These are phyloP conservation scores for Physcomitrium patens DNA, from an alignment of 225 moss, liverwort and hornwort species.

Conservation along the genomic window DNA sequence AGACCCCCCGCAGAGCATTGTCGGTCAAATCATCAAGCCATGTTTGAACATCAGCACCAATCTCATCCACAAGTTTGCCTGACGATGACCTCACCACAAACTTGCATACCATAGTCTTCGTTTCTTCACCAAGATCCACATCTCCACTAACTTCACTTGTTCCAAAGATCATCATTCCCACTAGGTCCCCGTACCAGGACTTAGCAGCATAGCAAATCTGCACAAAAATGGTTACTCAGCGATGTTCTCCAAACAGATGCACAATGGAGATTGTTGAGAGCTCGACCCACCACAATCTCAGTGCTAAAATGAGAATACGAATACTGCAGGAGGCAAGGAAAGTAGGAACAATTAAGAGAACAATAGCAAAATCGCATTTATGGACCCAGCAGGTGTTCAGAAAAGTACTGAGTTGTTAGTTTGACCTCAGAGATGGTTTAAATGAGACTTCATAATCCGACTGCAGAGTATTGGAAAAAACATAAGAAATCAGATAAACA, in stretches of 20 bases:
- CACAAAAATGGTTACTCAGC: conserved; percentile 24
- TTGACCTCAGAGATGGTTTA: conserved; percentile 1
- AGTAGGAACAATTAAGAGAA: conserved; percentile 3
- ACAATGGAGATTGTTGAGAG: not conserved
- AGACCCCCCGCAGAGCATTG: conserved; percentile 74
- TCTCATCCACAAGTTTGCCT: conserved; percentile 77
- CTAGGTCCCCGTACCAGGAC: conserved; percentile 95
- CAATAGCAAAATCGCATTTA: not conserved
- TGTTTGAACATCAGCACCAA: conserved; percentile 77
- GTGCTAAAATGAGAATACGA: conserved; percentile 13
- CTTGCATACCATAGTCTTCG: conserved; percentile 91
- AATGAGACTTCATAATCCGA: conserved; percentile 11
- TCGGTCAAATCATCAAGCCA: conserved; percentile 96
- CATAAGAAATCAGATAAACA: conserved; percentile 2
- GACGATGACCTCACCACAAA: conserved; percentile 92
- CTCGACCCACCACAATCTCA: conserved; percentile 3
- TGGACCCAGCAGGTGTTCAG: not conserved
- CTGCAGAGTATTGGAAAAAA: conserved; percentile 19
- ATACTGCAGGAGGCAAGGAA: conserved; percentile 2
- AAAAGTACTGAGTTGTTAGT: conserved; percentile 1
- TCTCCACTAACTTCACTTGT: conserved; percentile 93
- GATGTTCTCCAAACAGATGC: not conserved
- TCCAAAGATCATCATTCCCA: conserved; percentile 94
- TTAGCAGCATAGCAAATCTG: conserved; percentile 97
- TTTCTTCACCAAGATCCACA: conserved; percentile 87